Conservation (phyloP, 176 grass and related monocot genomes). For the Poa annua region DNA sequence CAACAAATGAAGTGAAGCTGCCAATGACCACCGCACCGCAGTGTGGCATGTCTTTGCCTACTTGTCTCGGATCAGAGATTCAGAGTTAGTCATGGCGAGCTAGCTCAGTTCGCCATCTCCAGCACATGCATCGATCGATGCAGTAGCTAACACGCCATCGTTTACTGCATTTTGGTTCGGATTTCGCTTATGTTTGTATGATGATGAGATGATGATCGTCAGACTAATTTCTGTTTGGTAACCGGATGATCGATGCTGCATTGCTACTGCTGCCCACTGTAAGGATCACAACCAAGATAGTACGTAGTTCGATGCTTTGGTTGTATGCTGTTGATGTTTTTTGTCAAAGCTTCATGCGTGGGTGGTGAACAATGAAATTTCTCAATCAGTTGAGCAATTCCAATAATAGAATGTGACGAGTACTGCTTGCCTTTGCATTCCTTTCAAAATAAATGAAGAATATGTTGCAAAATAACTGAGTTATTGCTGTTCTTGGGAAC, state of each 20-base stretch:
- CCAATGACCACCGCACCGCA: background rate
- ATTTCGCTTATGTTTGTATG: slow-evolving; percentile 51
- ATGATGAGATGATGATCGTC: slow-evolving; percentile 28
- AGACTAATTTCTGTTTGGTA: slow-evolving; percentile 30
- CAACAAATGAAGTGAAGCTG: slow-evolving; percentile 41
- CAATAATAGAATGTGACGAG: no score
- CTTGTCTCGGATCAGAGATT: background rate
- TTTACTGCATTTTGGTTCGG: slow-evolving; percentile 52
- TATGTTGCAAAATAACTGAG: background rate
- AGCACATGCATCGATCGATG: slow-evolving; percentile 7
- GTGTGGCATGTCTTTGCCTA: background rate
- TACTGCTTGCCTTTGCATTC: no score
- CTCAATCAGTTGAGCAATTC: no score
- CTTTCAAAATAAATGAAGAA: no score
- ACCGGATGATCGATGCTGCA: slow-evolving; percentile 10
- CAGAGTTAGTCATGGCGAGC: slow-evolving; percentile 24
- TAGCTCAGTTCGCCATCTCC: slow-evolving; percentile 24
- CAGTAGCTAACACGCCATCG: slow-evolving; percentile 1
- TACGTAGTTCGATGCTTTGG: background rate
- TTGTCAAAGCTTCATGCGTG: no score
- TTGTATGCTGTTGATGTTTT: slow-evolving; percentile 7
- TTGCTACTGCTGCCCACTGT: slow-evolving; percentile 10
- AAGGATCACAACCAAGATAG: slow-evolving; percentile 44
- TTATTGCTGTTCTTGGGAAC: background rate
- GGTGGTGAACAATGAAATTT: no score